Evolutionary conservation across 1,284 basidiomycete species (phyloP).

Genomic region (Macrocystidia cucumis): DNA sequence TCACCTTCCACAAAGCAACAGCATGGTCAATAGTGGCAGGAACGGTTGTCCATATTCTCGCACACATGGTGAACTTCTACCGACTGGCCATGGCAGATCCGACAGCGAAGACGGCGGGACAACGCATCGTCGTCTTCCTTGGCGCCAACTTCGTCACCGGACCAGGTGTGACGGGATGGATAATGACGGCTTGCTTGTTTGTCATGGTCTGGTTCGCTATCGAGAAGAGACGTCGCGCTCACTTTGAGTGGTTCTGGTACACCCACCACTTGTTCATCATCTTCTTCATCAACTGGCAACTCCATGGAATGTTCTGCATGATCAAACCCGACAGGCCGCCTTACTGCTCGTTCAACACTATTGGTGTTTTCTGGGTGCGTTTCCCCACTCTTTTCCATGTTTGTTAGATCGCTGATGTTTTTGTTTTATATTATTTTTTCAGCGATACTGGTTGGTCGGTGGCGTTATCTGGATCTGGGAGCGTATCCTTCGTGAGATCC

Average conservation of each 20-base stretch:
- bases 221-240: constrained; percentile 66
- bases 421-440: constrained; percentile 6
- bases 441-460: constrained; percentile 87
- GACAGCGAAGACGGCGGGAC: constrained; percentile 39
- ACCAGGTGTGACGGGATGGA: constrained; percentile 89
- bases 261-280: constrained; percentile 82
- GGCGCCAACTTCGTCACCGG: constrained; percentile 76
- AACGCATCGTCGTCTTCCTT: constrained; percentile 63
- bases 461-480: constrained; percentile 80
- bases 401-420: not conserved
- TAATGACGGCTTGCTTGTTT: constrained; percentile 69
- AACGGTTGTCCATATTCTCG: constrained; percentile 61
- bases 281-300: constrained; percentile 88
- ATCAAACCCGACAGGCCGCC: constrained; percentile 84
- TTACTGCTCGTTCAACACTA: constrained; percentile 75
- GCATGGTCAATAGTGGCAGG: constrained; percentile 82
- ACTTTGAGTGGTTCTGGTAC: constrained; percentile 88
- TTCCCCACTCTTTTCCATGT: constrained; percentile 6
- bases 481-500: constrained; percentile 81
- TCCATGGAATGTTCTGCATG: constrained; percentile 94
- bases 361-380: constrained; percentile 89
- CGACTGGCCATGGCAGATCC: constrained; percentile 55
- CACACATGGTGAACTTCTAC: constrained; percentile 79
- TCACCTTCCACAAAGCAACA: constrained; percentile 82
- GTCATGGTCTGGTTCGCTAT: constrained; percentile 79